Percentiles rank a stretch among this genome's conserved stretches.
Evolutionary conservation across 2,329 filamentous ascomycete genomes (phyloP).

Genomic region (Pestalotiopsis sp.): DNA sequence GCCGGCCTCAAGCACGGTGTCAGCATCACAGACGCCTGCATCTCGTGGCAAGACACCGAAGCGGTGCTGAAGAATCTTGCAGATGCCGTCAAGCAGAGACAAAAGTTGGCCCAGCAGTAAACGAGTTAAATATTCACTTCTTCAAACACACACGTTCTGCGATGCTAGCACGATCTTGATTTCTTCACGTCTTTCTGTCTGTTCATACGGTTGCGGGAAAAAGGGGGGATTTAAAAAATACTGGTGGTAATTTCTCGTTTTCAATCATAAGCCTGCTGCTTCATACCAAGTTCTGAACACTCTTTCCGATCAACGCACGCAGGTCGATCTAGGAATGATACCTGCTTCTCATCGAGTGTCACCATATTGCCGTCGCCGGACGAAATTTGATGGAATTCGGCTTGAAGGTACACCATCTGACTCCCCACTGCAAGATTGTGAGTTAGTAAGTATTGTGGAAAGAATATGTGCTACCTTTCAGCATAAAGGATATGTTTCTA

Average conservation of each 20-base stretch:
- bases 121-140: neutral
- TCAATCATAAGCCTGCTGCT: neutral
- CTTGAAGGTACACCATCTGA: neutral
- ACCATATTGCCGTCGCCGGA: neutral
- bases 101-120: conserved; percentile 42
- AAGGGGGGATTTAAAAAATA: neutral
- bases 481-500: too few species aligned
- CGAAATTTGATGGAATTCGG: neutral
- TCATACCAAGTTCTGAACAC: neutral
- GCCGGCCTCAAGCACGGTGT: conserved; percentile 87
- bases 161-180: neutral
- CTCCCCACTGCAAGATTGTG: neutral
- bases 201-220: neutral
- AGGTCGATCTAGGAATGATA: neutral
- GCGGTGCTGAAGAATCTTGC: conserved; percentile 76
- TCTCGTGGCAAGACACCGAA: conserved; percentile 90
- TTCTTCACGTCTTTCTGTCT: neutral
- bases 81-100: conserved; percentile 74
- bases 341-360: neutral
- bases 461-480: neutral
- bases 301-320: neutral
- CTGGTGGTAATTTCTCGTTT: neutral
- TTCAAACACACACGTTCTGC: neutral
- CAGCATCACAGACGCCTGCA: conserved; percentile 97
- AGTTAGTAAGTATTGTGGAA: neutral